Percentiles rank a stretch among this genome's conserved stretches.
Conservation (phyloP, 768 basidiomycete genomes). For the Mycena latifolia region DNA sequence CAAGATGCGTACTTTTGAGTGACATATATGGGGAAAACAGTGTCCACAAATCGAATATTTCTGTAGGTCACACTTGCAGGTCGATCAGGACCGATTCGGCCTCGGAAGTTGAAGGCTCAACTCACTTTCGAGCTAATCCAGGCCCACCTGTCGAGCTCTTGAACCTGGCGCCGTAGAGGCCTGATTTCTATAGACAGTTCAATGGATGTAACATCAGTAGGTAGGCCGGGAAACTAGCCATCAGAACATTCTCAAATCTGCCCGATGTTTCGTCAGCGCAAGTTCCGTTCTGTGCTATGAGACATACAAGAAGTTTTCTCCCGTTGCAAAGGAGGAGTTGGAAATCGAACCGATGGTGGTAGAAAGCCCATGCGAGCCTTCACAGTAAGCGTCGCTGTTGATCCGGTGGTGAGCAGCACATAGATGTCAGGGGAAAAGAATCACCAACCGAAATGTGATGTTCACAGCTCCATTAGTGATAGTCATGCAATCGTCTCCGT, state of each 20-base stretch:
- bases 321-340: constrained; percentile 46
- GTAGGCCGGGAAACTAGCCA: constrained; percentile 15
- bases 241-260: constrained; percentile 29
- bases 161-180: constrained; percentile 53
- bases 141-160: constrained; percentile 57
- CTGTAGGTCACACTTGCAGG: constrained; percentile 25
- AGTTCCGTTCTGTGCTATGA: constrained; percentile 8
- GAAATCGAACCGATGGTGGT: constrained; percentile 45
- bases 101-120: constrained; percentile 25
- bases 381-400: constrained; percentile 44
- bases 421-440: constrained; percentile 16
- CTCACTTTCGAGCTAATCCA: constrained; percentile 49
- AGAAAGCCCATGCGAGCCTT: constrained; percentile 52
- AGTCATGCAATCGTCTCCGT: constrained; percentile 55
- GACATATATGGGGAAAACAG: constrained; percentile 28
- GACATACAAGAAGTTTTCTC: constrained; percentile 50
- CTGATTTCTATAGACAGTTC: constrained; percentile 38
- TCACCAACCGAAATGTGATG: constrained; percentile 38
- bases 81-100: constrained; percentile 18
- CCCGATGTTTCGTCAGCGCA: constrained; percentile 13
- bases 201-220: constrained; percentile 19
- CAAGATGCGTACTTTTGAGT: constrained; percentile 28
- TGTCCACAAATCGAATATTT: constrained; percentile 29
- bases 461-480: constrained; percentile 51
- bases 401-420: constrained; percentile 16